phyloP scores from a whole-genome alignment of 2,329 filamentous ascomycete species.

The Leptosphaerulina australis region DNA sequence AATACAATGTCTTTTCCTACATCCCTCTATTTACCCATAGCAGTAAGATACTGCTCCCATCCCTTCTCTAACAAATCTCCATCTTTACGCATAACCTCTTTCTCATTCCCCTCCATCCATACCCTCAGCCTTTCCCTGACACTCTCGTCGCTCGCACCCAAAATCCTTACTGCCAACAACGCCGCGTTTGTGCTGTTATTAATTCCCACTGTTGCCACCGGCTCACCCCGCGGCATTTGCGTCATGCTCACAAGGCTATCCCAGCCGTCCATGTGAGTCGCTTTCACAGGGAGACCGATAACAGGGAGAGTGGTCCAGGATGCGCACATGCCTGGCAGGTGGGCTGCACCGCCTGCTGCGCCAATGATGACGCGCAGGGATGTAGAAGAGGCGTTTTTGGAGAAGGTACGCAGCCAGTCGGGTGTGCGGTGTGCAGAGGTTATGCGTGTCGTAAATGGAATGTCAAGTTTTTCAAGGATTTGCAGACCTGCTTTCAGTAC shows the following conservation, averaged over 20 bases:
- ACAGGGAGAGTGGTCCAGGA: conserved; percentile 58
- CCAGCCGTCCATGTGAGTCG: conserved; percentile 56
- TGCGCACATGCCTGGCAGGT: conserved; percentile 60
- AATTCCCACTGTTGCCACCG: conserved; percentile 53
- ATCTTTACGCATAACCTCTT: conserved; percentile 69
- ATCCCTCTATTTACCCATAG: conserved; percentile 42
- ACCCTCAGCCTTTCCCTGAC: conserved; percentile 63
- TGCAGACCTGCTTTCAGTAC: conserved; percentile 70
- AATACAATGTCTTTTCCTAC: neutral
- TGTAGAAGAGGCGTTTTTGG: conserved; percentile 45
- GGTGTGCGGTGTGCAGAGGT: conserved; percentile 71
- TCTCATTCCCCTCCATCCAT: conserved; percentile 68
- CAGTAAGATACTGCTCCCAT: conserved; percentile 60
- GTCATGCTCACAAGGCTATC: conserved; percentile 59
- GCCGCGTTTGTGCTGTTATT: conserved; percentile 57
- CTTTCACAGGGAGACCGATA: conserved; percentile 59
- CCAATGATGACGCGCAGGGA: conserved; percentile 57
- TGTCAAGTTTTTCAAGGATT: conserved; percentile 70
- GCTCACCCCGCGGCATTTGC: conserved; percentile 58
- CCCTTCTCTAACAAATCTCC: conserved; percentile 62
- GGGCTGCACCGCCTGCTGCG: conserved; percentile 57
- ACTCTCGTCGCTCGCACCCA: conserved; percentile 57
- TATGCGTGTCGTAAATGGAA: conserved; percentile 75
- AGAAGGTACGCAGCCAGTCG: conserved; percentile 55
- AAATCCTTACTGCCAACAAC: conserved; percentile 53